Evolutionary conservation across 1,284 basidiomycete genomes (phyloP).

Genomic region (Malassezia psittaci): DNA sequence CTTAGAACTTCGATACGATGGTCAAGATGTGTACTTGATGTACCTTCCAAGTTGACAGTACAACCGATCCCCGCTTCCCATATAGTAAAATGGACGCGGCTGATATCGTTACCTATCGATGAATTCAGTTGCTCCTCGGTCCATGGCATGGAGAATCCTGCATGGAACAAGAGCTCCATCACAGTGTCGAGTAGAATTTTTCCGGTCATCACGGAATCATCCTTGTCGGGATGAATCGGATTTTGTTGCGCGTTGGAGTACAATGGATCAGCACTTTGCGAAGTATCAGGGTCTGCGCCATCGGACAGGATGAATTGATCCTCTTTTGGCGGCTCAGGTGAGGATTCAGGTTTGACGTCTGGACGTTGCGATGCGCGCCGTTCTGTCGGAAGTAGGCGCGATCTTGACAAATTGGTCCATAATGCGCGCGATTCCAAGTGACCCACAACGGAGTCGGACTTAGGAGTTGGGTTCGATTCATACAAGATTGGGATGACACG

Average conservation of each 20-base stretch:
- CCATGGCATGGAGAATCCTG: conserved; percentile 44
- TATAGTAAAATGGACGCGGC: conserved; percentile 32
- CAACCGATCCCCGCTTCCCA: conserved; percentile 44
- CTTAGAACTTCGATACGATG: conserved; percentile 36
- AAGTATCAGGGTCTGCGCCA: conserved; percentile 18
- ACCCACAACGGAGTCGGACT: conserved; percentile 4
- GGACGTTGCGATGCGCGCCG: no score
- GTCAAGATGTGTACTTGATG: conserved; percentile 24
- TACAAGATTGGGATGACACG: conserved; percentile 33
- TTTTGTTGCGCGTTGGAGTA: not conserved
- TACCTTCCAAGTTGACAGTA: conserved; percentile 29
- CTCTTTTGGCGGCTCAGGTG: not conserved
- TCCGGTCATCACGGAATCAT: not conserved
- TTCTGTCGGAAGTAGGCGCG: not conserved
- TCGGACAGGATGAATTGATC: conserved; percentile 41
- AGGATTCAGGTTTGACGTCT: not conserved
- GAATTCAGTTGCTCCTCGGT: conserved; percentile 35
- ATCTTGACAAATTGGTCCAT: conserved; percentile 10
- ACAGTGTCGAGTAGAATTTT: conserved; percentile 11
- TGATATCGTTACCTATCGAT: conserved; percentile 1
- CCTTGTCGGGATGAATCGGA: not conserved
- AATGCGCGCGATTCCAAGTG: conserved; percentile 20
- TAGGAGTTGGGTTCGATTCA: not conserved
- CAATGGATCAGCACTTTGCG: not conserved
- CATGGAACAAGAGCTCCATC: conserved; percentile 41